Percentiles rank a stretch among this genome's conserved stretches.
These are phyloP conservation scores for Fraxinus velutina DNA, from an alignment of 305 asterid genomes.

Conservation along the genomic window DNA sequence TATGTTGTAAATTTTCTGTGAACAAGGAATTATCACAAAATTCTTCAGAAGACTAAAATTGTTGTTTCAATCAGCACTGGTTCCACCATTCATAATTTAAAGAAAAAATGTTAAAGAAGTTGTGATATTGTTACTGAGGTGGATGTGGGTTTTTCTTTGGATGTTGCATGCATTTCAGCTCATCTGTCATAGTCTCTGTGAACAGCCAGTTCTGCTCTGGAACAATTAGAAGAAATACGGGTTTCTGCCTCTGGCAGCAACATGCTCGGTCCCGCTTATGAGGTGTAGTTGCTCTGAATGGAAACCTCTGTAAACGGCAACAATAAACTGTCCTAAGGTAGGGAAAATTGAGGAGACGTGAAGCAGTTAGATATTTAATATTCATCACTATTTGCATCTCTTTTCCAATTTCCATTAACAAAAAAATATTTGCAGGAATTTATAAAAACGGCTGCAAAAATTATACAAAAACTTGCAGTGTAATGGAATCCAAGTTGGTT, in stretches of 20 bases:
- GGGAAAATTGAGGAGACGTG: constrained; percentile 38
- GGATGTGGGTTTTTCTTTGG: too few species aligned
- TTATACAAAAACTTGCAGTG: constrained; percentile 45
- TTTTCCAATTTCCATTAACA: constrained; percentile 3
- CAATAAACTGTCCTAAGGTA: too few species aligned
- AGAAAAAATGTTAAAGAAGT: neutral
- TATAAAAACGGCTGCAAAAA: constrained; percentile 45
- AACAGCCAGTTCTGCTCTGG: neutral
- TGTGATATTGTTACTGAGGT: too few species aligned
- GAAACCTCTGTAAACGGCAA: neutral
- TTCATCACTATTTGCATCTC: neutral
- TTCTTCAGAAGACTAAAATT: neutral
- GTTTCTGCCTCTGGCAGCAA: neutral
- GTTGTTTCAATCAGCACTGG: neutral
- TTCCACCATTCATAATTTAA: neutral
- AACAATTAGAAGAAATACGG: neutral
- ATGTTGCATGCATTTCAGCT: neutral
- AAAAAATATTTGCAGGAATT: constrained; percentile 48
- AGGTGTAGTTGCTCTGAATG: neutral
- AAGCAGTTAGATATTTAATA: neutral
- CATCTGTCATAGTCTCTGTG: neutral
- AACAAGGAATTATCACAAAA: neutral
- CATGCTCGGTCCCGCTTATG: neutral
- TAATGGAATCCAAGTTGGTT: too few species aligned
- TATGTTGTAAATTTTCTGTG: neutral